Evolutionary conservation across 208 protist genomes (phyloP).

Genomic region (Trypanosoma theileri): DNA sequence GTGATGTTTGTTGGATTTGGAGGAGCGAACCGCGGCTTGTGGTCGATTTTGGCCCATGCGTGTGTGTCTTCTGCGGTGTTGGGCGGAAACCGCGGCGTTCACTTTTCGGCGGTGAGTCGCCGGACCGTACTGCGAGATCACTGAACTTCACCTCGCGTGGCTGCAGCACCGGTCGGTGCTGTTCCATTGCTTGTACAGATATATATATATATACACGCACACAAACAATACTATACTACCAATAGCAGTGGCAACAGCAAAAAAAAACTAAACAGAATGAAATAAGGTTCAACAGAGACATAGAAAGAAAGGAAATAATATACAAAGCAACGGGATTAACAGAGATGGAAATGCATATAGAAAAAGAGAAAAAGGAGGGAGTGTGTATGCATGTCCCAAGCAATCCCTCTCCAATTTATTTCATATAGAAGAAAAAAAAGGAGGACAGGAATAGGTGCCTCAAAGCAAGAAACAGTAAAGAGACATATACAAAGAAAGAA

Average conservation of each 20-base stretch:
- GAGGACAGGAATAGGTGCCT: too few species aligned
- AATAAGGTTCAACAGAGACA: neutral
- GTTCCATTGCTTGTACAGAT: neutral
- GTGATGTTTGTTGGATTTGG: too few species aligned
- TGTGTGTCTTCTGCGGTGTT: constrained; percentile 13
- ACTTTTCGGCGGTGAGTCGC: constrained; percentile 14
- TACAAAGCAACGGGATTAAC: neutral
- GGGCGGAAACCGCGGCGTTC: constrained; percentile 30
- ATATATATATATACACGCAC: too few species aligned
- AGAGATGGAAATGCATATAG: too few species aligned
- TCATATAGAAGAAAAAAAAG: neutral
- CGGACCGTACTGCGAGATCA: constrained; percentile 9
- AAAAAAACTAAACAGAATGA: neutral
- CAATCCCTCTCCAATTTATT: too few species aligned
- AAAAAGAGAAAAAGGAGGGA: too few species aligned
- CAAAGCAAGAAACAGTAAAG: constrained; percentile 6
- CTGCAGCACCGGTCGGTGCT: constrained; percentile 32
- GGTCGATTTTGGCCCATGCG: neutral
- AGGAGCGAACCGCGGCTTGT: too few species aligned
- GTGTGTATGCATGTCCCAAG: too few species aligned
- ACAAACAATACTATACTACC: neutral
- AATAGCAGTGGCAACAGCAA: neutral
- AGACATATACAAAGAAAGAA: constrained; percentile 11
- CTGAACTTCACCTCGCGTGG: constrained; percentile 66
- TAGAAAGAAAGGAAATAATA: neutral